Conservation (phyloP, 1,139 yeast species). For the Pichiaceae sp. region DNA sequence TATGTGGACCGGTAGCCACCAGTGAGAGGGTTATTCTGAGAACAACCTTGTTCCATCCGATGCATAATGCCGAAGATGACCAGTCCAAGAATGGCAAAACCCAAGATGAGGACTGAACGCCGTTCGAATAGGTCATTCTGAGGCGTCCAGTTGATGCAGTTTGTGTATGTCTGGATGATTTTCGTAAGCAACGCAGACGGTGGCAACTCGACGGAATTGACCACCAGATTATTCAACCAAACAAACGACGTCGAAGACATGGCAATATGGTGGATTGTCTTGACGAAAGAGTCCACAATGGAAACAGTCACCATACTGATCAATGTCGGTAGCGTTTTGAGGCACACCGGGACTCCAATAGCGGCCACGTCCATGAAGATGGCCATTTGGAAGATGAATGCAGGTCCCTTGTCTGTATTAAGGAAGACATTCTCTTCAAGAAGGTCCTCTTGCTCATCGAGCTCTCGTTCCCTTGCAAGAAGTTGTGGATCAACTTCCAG, state of each 20-base stretch:
- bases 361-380: slow-evolving; percentile 34
- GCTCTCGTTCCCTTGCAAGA: neutral
- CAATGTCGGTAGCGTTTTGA: slow-evolving; percentile 49
- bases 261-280: slow-evolving; percentile 10
- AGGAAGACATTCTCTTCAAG: slow-evolving; percentile 1
- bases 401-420: slow-evolving; percentile 1
- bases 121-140: slow-evolving; percentile 13
- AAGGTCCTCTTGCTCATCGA: neutral
- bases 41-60: slow-evolving; percentile 21
- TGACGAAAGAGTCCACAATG: slow-evolving; percentile 7
- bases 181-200: neutral
- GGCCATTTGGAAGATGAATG: slow-evolving; percentile 15
- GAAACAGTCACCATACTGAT: slow-evolving; percentile 32
- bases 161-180: slow-evolving; percentile 6
- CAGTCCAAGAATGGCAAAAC: slow-evolving; percentile 30
- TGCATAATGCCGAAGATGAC: slow-evolving; percentile 31
- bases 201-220: neutral
- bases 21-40: slow-evolving; percentile 34
- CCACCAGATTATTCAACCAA: neutral
- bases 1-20: slow-evolving; percentile 44
- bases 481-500: too few species aligned
- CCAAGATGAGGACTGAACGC: slow-evolving; percentile 20
- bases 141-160: slow-evolving; percentile 15
- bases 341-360: slow-evolving; percentile 33
- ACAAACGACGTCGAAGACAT: neutral